Evolutionary conservation across 305 asterid genomes (phyloP).

Genomic region (Withania somnifera): DNA sequence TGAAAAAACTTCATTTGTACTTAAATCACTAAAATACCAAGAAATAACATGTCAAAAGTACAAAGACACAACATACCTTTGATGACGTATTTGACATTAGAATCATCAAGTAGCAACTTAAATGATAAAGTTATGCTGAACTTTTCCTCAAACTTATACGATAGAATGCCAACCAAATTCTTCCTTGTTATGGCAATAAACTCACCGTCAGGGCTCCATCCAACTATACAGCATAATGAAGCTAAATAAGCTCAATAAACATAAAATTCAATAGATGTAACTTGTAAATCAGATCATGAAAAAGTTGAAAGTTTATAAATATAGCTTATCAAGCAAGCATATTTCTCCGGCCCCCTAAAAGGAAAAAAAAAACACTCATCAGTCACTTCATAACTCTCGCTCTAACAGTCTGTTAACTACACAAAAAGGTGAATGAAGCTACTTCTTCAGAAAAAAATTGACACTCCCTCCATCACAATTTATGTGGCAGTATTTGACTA

Average conservation of each 20-base stretch:
- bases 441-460: neutral
- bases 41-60: neutral
- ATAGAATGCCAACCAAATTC: slow-evolving; percentile 46
- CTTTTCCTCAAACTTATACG: slow-evolving; percentile 54
- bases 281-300: too few relatives aligned
- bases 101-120: slow-evolving; percentile 43
- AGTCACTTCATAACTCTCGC: neutral
- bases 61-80: slow-evolving; percentile 31
- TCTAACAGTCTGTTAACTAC: neutral
- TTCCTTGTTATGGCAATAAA: slow-evolving; percentile 63
- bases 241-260: slow-evolving; percentile 1
- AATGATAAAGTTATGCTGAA: slow-evolving; percentile 37
- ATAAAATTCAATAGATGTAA: neutral
- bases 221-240: slow-evolving; percentile 41
- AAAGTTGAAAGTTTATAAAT: too few relatives aligned
- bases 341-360: neutral
- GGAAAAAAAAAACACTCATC: neutral
- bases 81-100: slow-evolving; percentile 35
- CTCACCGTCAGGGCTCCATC: slow-evolving; percentile 67
- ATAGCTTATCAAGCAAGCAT: neutral
- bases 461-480: neutral
- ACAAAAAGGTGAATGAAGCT: neutral
- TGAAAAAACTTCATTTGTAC: neutral
- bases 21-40: neutral
- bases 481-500: neutral